These are phyloP conservation scores for Pyrus bretschneideri DNA, from an alignment of 306 rosid genomes.

Conservation along the genomic window DNA sequence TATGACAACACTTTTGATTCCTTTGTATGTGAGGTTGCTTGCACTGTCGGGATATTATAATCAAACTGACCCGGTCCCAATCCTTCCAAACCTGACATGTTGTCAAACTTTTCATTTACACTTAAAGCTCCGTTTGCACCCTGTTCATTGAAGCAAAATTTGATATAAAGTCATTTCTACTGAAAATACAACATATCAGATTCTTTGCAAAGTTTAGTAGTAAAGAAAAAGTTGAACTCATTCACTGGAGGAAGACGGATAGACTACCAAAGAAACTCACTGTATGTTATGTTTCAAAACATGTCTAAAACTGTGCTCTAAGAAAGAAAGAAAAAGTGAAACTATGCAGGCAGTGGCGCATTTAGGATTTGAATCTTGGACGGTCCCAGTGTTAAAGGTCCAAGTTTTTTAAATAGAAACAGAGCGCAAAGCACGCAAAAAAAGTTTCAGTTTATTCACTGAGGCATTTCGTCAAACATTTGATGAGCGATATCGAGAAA, in stretches of 20 bases:
- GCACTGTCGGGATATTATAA: conserved; percentile 8
- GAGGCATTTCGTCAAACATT: no score
- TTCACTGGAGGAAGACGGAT: neutral
- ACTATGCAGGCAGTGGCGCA: no score
- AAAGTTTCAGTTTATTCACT: no score
- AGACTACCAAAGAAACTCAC: neutral
- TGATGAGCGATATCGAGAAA: no score
- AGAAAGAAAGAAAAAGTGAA: neutral
- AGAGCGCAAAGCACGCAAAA: no score
- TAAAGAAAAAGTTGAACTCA: neutral
- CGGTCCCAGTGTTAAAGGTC: no score
- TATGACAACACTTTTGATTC: conserved; percentile 18
- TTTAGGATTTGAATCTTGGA: no score
- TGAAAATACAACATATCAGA: neutral
- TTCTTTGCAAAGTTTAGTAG: neutral
- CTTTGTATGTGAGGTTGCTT: conserved; percentile 9
- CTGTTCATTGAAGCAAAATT: conserved; percentile 17
- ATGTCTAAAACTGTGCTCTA: neutral
- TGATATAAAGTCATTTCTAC: neutral
- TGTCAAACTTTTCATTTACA: conserved; percentile 9
- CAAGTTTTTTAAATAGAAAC: no score
- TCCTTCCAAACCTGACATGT: conserved; percentile 15
- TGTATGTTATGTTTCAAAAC: neutral
- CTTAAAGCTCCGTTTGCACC: conserved; percentile 13
- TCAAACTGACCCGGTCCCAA: conserved; percentile 5